phyloP scores from a whole-genome alignment of 129 eudicot genomes.

The Sambucus nigra region DNA sequence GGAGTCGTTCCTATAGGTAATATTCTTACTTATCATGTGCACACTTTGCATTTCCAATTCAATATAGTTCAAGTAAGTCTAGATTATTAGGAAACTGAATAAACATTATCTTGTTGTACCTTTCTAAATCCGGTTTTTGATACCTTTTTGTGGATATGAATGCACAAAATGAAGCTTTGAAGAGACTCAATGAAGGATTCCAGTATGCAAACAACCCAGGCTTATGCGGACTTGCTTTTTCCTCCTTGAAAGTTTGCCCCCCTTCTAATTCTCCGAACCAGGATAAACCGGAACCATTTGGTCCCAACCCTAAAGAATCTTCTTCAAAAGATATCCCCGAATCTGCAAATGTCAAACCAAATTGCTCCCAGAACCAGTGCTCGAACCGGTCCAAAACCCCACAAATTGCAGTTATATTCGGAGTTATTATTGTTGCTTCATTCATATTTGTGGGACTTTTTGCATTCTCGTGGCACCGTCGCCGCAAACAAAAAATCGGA shows the following conservation, averaged over 20 bases:
- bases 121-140: too few relatives aligned
- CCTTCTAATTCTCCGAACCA: constrained; percentile 33
- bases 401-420: constrained; percentile 61
- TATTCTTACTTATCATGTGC: too few relatives aligned
- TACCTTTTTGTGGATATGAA: constrained; percentile 1
- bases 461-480: constrained; percentile 37
- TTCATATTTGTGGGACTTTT: constrained; percentile 41
- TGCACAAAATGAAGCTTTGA: constrained; percentile 62
- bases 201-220: constrained; percentile 68
- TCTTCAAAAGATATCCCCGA: constrained; percentile 66
- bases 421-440: constrained; percentile 37
- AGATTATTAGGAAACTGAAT: too few relatives aligned
- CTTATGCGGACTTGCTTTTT: constrained; percentile 78
- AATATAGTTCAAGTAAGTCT: too few relatives aligned
- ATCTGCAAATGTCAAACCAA: constrained; percentile 62
- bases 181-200: constrained; percentile 76
- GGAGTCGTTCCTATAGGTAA: constrained; percentile 90
- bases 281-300: constrained; percentile 35
- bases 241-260: constrained; percentile 49
- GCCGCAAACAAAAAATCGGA: constrained; percentile 36
- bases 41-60: too few relatives aligned
- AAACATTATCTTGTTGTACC: too few relatives aligned
- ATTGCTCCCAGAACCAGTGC: constrained; percentile 52
- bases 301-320: constrained; percentile 29
- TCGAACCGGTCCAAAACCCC: constrained; percentile 47